phyloP scores from a whole-genome alignment of 2,329 filamentous ascomycete species.

The Ascochyta rabiei region DNA sequence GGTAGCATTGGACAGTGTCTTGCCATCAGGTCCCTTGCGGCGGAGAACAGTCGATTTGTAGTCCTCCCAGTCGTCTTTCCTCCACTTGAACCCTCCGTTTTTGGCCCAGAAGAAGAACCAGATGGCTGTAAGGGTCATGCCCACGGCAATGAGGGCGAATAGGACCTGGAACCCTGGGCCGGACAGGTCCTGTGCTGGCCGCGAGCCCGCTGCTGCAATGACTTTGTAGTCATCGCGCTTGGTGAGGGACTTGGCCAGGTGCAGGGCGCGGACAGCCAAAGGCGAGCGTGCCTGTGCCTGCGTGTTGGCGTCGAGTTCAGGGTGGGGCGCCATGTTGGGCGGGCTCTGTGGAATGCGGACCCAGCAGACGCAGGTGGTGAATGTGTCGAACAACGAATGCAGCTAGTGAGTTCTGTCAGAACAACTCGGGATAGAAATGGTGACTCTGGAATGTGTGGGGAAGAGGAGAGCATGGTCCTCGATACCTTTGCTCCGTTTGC shows the following conservation, averaged over 20 bases:
- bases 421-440: constrained; percentile 7
- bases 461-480: constrained; percentile 9
- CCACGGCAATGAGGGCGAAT: constrained; percentile 81
- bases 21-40: constrained; percentile 87
- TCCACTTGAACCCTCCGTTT: constrained; percentile 91
- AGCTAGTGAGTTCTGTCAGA: constrained; percentile 5
- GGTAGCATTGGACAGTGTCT: constrained; percentile 81
- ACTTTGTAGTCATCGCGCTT: constrained; percentile 33
- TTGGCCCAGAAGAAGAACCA: constrained; percentile 99
- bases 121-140: constrained; percentile 75
- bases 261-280: constrained; percentile 37
- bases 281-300: constrained; percentile 32
- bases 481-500: constrained; percentile 8
- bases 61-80: constrained; percentile 90
- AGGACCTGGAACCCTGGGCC: constrained; percentile 75
- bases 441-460: constrained; percentile 16
- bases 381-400: constrained; percentile 10
- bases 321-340: constrained; percentile 40
- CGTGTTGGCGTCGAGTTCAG: constrained; percentile 30
- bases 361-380: constrained; percentile 17
- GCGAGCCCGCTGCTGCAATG: constrained; percentile 44
- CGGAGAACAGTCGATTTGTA: constrained; percentile 95
- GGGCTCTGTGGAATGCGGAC: constrained; percentile 15
- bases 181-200: constrained; percentile 49
- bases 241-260: constrained; percentile 37